Evolutionary conservation across 2,329 filamentous ascomycete genomes (phyloP), one percentile per base, ranked within the genome.

Genomic region (Fusarium sp.): DNA sequence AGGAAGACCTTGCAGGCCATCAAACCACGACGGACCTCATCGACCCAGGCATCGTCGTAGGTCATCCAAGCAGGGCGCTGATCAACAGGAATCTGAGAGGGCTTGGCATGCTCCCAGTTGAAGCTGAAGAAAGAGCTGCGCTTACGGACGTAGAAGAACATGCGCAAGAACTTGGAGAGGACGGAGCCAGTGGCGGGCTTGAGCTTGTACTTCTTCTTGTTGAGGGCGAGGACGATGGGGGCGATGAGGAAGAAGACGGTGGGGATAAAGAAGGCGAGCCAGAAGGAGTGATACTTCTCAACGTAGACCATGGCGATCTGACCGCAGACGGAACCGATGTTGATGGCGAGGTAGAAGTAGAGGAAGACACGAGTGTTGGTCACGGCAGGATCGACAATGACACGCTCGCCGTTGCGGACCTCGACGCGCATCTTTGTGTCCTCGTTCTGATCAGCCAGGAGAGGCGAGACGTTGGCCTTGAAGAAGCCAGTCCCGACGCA

Each of bases 21-120:
- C 62, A 93, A 84, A 68, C 92, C 92, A 81, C 92, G 91, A 57
- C 86, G 86, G 53, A 94, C 90, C 78, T 95, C 92, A 78, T 94
- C 92, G 38, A 95, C 93, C 92, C 93, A 95, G 57, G 89, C 89
- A 74, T 95, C 93, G 70, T 95, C 93, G 74, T 94, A 94, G 0
- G 90, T 92, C 91, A 95, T 94, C 92, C 92, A 95, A 0, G 61
- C 44, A 1, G 92, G 92, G 60, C 90, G 90, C 70, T 85, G 79
- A 3, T 80, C 80, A 41, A 86, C 82, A 14, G 86, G 82, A 10
- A 93, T 84, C 39, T 85, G 83, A 78, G 89, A 92, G 6, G 92
- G 92, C 82, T 93, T 93, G 66, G 90, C 89, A 7, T 84, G 78
- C 31, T 93, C 89, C 90, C 92, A 94, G 82, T 93, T 81, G 46